These are phyloP conservation scores for Pezicula radicicola DNA, from an alignment of 2,329 filamentous ascomycete species.

Conservation along the genomic window DNA sequence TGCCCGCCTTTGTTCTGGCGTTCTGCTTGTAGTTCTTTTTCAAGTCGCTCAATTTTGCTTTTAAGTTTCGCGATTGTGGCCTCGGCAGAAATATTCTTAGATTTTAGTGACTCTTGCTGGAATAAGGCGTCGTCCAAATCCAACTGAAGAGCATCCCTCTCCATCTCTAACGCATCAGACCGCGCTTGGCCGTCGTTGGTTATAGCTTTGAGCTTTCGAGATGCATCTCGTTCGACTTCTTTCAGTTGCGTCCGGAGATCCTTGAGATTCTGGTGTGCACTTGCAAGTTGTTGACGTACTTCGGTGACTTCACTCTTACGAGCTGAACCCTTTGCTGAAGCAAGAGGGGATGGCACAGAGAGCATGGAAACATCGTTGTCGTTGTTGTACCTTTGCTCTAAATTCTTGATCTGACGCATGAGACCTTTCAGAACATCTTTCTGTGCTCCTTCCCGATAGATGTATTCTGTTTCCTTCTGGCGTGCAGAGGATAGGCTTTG, in stretches of 20 bases:
- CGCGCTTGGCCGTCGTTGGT: slow-evolving; percentile 50
- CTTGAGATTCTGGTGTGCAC: slow-evolving; percentile 56
- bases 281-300: slow-evolving; percentile 58
- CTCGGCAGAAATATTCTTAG: slow-evolving; percentile 37
- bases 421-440: slow-evolving; percentile 61
- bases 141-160: slow-evolving; percentile 21
- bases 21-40: slow-evolving; percentile 48
- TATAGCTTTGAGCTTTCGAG: slow-evolving; percentile 37
- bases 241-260: slow-evolving; percentile 50
- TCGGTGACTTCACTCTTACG: slow-evolving; percentile 55
- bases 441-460: slow-evolving; percentile 63
- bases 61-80: slow-evolving; percentile 46
- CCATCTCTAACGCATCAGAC: slow-evolving; percentile 32
- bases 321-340: slow-evolving; percentile 47
- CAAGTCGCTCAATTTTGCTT: slow-evolving; percentile 39
- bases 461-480: slow-evolving; percentile 60
- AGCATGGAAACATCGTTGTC: slow-evolving; percentile 57
- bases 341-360: slow-evolving; percentile 40
- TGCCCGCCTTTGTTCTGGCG: slow-evolving; percentile 49
- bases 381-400: slow-evolving; percentile 66
- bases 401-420: slow-evolving; percentile 61
- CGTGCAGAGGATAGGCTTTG: slow-evolving; percentile 61
- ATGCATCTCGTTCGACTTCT: slow-evolving; percentile 39
- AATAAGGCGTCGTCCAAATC: slow-evolving; percentile 41
- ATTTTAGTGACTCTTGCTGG: slow-evolving; percentile 36